Evolutionary conservation across 129 eudicot species (phyloP).

Genomic region (Saussurea involucrata): DNA sequence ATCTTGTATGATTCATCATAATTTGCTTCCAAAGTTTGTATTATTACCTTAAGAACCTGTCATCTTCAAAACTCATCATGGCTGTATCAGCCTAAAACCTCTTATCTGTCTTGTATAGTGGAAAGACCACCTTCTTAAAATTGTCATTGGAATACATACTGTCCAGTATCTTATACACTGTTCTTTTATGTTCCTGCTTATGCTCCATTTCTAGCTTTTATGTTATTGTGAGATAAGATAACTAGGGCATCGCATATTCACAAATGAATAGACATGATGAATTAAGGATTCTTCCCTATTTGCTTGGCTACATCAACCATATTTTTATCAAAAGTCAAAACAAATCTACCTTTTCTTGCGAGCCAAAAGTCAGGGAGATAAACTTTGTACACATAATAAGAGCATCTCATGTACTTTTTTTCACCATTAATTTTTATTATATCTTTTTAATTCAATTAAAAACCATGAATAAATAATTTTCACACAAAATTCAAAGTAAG

Average conservation of each 20-base stretch:
- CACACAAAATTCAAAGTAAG: no score
- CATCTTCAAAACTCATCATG: not conserved
- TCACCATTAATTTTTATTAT: no score
- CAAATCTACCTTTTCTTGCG: not conserved
- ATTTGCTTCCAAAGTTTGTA: not conserved
- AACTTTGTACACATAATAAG: no score
- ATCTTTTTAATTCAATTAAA: no score
- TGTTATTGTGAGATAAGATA: no score
- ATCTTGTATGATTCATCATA: not conserved
- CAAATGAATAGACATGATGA: not conserved
- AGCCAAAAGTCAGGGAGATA: not conserved
- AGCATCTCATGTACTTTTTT: no score
- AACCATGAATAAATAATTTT: no score
- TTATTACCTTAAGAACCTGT: not conserved
- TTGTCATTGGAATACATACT: not conserved
- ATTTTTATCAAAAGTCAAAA: no score
- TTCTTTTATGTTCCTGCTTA: not conserved
- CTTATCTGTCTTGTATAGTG: not conserved
- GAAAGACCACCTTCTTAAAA: not conserved
- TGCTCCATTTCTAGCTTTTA: not conserved
- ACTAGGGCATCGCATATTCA: no score
- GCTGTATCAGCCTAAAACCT: not conserved
- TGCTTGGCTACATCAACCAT: no score
- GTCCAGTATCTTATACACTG: not conserved
- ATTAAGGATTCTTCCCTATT: no score